A percentile compares a stretch with the other conserved stretches of the same genome.
phyloP scores from a whole-genome alignment of 805 yeast species.

The Suhomyces faveliae region DNA sequence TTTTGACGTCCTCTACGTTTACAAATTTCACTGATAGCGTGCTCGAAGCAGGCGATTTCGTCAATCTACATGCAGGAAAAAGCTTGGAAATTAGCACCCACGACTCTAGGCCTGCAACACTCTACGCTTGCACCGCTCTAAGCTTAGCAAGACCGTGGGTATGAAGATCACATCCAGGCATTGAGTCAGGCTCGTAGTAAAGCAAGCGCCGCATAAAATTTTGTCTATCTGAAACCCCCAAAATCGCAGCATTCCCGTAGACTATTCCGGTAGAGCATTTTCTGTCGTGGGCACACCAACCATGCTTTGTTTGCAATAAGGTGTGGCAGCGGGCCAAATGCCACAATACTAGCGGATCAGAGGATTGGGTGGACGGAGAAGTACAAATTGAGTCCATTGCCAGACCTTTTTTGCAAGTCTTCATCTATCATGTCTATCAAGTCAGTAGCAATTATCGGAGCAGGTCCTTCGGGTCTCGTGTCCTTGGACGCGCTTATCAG shows the following conservation, averaged over 20 bases:
- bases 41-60: background rate
- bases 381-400: background rate
- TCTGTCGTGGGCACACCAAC: background rate
- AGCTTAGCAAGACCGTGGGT: background rate
- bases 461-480: conserved; percentile 26
- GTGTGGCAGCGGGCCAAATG: background rate
- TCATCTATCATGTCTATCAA: conserved; percentile 2
- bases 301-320: background rate
- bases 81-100: background rate
- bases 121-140: too few relatives aligned
- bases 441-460: conserved; percentile 23
- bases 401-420: background rate
- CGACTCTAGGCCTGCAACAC: too few relatives aligned
- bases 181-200: background rate
- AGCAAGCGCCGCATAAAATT: too few relatives aligned
- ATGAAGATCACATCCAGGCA: background rate
- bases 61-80: background rate
- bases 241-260: too few relatives aligned
- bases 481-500: conserved; percentile 18
- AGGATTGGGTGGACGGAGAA: too few relatives aligned
- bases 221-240: too few relatives aligned
- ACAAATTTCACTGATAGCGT: background rate
- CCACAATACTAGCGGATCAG: background rate
- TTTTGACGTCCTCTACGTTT: too few relatives aligned
- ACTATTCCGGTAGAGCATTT: background rate